Conservation (phyloP, 164 flowering plant genomes). For the Aristolochia fimbriata region DNA sequence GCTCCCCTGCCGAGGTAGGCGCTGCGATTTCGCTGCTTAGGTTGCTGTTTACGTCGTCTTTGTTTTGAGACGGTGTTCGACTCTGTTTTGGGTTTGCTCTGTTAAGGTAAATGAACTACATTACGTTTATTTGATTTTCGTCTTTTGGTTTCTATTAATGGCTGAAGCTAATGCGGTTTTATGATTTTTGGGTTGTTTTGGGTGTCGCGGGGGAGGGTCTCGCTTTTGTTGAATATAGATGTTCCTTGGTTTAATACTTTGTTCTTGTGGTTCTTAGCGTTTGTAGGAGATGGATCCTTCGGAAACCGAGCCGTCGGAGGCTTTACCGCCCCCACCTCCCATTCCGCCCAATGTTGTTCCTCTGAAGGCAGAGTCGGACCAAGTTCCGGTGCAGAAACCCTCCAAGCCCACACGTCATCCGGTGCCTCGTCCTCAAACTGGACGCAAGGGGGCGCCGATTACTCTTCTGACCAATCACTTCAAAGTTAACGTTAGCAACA, state of each 20-base stretch:
- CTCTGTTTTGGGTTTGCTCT: too few species aligned
- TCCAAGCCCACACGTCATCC: constrained; percentile 35
- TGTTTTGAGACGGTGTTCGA: too few species aligned
- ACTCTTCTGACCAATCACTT: constrained; percentile 71
- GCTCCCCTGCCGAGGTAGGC: too few species aligned
- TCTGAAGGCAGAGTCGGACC: constrained; percentile 15
- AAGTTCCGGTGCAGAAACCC: constrained; percentile 20
- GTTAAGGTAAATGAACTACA: too few species aligned
- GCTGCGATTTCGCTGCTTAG: too few species aligned
- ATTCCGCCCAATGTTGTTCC: constrained; percentile 64
- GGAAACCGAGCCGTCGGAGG: constrained; percentile 3
- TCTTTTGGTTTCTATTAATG: too few species aligned
- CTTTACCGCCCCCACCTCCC: constrained; percentile 85
- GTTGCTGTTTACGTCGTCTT: too few species aligned
- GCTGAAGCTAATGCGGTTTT: too few species aligned
- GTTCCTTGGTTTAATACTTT: not conserved
- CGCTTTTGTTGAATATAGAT: not conserved
- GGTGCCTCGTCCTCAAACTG: constrained; percentile 55
- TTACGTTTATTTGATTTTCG: too few species aligned
- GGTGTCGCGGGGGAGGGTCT: not conserved
- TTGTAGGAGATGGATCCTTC: not conserved
- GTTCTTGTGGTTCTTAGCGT: not conserved
- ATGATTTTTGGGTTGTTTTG: too few species aligned
- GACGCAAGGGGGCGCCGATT: constrained; percentile 50
- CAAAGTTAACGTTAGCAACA: constrained; percentile 45